A percentile compares a stretch with the other conserved stretches of the same genome.
These are phyloP conservation scores for Phytophthora sp. DNA, from an alignment of 352 stramenopile species.

Conservation along the genomic window DNA sequence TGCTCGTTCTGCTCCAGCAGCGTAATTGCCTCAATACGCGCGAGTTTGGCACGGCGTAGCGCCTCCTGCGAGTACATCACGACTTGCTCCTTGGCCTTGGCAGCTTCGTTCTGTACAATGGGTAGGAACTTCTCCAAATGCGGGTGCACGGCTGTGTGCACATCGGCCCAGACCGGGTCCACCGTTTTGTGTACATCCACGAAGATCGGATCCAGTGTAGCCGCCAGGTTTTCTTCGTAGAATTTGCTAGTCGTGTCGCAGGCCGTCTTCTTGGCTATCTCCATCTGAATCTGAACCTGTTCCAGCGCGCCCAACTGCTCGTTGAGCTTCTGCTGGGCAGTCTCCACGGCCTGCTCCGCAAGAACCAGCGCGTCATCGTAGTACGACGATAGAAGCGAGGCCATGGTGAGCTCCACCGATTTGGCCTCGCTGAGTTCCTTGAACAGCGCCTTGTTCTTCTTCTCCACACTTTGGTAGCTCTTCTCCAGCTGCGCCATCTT, in stretches of 20 bases:
- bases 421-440: conserved; percentile 59
- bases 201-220: conserved; percentile 70
- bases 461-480: conserved; percentile 37
- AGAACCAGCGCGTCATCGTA: conserved; percentile 80
- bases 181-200: conserved; percentile 57
- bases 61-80: conserved; percentile 52
- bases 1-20: conserved; percentile 67
- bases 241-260: conserved; percentile 57
- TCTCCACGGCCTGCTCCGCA: conserved; percentile 41
- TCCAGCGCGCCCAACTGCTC: conserved; percentile 51
- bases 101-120: conserved; percentile 53
- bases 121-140: conserved; percentile 65
- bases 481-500: conserved; percentile 36
- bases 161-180: conserved; percentile 61
- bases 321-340: conserved; percentile 54
- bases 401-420: conserved; percentile 62
- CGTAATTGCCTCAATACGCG: conserved; percentile 55
- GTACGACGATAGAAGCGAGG: conserved; percentile 74
- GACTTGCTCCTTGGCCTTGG: conserved; percentile 44
- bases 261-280: conserved; percentile 55
- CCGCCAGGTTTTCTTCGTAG: conserved; percentile 71
- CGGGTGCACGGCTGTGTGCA: conserved; percentile 55
- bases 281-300: conserved; percentile 56
- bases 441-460: conserved; percentile 68
- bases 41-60: conserved; percentile 50